phyloP scores from a whole-genome alignment of 805 yeast species.

The Lachancea meyersii region DNA sequence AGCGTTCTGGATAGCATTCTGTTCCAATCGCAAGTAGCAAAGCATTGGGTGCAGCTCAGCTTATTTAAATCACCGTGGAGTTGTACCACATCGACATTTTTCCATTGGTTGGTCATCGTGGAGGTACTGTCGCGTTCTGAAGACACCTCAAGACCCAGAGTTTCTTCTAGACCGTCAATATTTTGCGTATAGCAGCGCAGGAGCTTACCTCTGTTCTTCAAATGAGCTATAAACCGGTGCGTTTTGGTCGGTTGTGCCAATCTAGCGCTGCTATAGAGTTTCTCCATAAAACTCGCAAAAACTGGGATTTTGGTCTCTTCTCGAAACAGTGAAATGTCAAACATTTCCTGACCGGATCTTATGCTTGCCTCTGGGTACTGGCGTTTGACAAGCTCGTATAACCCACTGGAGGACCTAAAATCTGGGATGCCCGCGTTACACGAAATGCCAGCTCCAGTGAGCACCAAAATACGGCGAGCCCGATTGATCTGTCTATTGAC shows the following conservation, averaged over 20 bases:
- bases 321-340: constrained; percentile 78
- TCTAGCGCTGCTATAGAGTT: constrained; percentile 56
- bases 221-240: constrained; percentile 60
- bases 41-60: constrained; percentile 72
- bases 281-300: constrained; percentile 89
- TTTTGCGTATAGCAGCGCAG: constrained; percentile 90
- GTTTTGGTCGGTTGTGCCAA: constrained; percentile 77
- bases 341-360: constrained; percentile 82
- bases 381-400: constrained; percentile 65
- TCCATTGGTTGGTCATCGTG: constrained; percentile 44
- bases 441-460: constrained; percentile 96
- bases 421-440: constrained; percentile 98
- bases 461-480: constrained; percentile 48
- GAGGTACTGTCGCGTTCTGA: constrained; percentile 26
- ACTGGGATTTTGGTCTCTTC: constrained; percentile 56
- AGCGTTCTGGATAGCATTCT: constrained; percentile 42
- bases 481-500: constrained; percentile 26
- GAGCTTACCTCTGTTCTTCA: constrained; percentile 58
- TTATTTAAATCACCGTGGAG: constrained; percentile 83
- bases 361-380: constrained; percentile 49
- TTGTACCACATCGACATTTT: constrained; percentile 70
- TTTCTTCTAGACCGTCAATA: constrained; percentile 80
- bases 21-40: constrained; percentile 54
- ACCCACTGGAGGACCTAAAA: constrained; percentile 77
- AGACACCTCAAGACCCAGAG: constrained; percentile 58